A percentile compares a stretch with the other conserved stretches of the same genome.
These are phyloP conservation scores for Cladosporium sp. DNA, from an alignment of 2,329 filamentous ascomycete species.

Conservation along the genomic window DNA sequence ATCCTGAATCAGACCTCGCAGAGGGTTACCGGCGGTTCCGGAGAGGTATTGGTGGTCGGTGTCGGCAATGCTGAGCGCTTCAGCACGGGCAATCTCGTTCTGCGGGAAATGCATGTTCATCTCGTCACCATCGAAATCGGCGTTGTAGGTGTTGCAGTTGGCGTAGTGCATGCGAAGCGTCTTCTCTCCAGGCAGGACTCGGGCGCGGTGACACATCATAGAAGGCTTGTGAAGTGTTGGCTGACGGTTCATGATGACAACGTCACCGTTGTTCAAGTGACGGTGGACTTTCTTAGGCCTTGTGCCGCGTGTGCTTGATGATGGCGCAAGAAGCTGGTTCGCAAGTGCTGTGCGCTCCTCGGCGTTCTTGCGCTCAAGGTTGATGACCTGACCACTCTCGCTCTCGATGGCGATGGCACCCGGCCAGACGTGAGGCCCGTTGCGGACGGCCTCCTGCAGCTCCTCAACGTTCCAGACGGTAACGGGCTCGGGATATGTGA, in stretches of 20 bases:
- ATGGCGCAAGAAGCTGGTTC: constrained; percentile 87
- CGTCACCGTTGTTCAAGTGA: constrained; percentile 93
- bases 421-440: constrained; percentile 90
- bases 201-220: constrained; percentile 95
- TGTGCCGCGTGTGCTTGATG: constrained; percentile 71
- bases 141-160: constrained; percentile 99
- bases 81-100: constrained; percentile 89
- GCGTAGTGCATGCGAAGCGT: constrained; percentile 99
- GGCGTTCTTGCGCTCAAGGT: constrained; percentile 78
- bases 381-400: constrained; percentile 89
- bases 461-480: constrained; percentile 97
- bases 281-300: constrained; percentile 95
- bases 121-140: constrained; percentile 98
- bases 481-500: constrained; percentile 96
- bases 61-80: constrained; percentile 90
- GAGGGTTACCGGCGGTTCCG: constrained; percentile 86
- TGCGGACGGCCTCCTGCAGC: constrained; percentile 92
- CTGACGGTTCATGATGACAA: constrained; percentile 98
- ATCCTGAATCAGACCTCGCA: constrained; percentile 96
- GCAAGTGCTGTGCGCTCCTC: constrained; percentile 88
- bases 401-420: constrained; percentile 94
- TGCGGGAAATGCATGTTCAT: constrained; percentile 99
- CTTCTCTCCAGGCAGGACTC: constrained; percentile 90
- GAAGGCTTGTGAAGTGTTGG: constrained; percentile 97
- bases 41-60: constrained; percentile 97